phyloP scores from a whole-genome alignment of 371 early-diverging fungal species.

The Mortierella sp. region DNA sequence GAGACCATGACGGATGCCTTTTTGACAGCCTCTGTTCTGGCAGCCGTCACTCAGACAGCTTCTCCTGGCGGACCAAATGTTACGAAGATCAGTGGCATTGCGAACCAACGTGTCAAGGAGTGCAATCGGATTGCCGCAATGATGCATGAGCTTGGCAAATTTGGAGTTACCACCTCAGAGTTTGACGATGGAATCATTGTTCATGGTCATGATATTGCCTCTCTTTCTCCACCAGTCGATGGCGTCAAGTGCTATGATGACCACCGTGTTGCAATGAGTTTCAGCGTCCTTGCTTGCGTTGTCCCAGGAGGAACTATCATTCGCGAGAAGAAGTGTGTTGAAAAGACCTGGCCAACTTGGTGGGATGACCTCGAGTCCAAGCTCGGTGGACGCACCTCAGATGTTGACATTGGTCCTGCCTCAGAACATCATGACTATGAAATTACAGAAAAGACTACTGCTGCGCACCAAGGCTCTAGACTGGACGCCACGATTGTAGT shows the following conservation, averaged over 20 bases:
- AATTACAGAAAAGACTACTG: slow-evolving; percentile 19
- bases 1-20: slow-evolving; percentile 99
- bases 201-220: slow-evolving; percentile 71
- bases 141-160: slow-evolving; percentile 90
- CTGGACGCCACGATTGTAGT: slow-evolving; percentile 77
- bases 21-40: slow-evolving; percentile 93
- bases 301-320: slow-evolving; percentile 82
- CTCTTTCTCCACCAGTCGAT: slow-evolving; percentile 66
- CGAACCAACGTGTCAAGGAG: slow-evolving; percentile 98
- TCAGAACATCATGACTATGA: slow-evolving; percentile 54
- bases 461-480: slow-evolving; percentile 14
- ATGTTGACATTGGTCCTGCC: slow-evolving; percentile 73
- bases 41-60: slow-evolving; percentile 80
- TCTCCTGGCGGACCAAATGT: slow-evolving; percentile 61
- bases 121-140: slow-evolving; percentile 97
- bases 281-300: slow-evolving; percentile 85
- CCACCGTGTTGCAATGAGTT: slow-evolving; percentile 98
- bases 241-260: slow-evolving; percentile 95
- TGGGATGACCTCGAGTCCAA: slow-evolving; percentile 92
- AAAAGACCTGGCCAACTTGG: slow-evolving; percentile 98
- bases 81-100: slow-evolving; percentile 93
- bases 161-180: slow-evolving; percentile 88
- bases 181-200: slow-evolving; percentile 93
- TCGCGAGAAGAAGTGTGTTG: slow-evolving; percentile 94
- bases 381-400: slow-evolving; percentile 77